Evolutionary conservation across 495 filamentous ascomycete species (phyloP).

Genomic region (Glarea lozoyensis): DNA sequence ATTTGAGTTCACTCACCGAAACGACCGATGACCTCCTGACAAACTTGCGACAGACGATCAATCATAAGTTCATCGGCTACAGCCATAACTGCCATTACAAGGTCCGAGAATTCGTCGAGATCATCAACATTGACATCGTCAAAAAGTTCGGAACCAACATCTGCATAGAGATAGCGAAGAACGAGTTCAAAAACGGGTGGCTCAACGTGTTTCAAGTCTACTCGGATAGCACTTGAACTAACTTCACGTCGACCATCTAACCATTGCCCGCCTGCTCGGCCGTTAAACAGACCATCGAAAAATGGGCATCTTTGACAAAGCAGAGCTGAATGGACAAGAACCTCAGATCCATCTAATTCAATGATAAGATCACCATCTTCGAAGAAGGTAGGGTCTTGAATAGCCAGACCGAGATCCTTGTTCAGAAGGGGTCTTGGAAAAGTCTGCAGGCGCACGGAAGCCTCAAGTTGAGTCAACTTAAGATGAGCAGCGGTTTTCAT

Average conservation of each 20-base stretch:
- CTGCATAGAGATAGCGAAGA: constrained; percentile 74
- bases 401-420: constrained; percentile 56
- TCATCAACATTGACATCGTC: constrained; percentile 61
- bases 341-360: constrained; percentile 57
- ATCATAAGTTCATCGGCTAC: constrained; percentile 93
- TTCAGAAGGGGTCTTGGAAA: constrained; percentile 53
- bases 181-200: constrained; percentile 67
- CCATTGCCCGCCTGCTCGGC: constrained; percentile 78
- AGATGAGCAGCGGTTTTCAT: constrained; percentile 69
- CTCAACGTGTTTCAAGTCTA: constrained; percentile 78
- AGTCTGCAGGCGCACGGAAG: constrained; percentile 64
- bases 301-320: constrained; percentile 84
- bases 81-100: constrained; percentile 85
- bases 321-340: constrained; percentile 65
- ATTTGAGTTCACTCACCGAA: constrained; percentile 51
- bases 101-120: constrained; percentile 75
- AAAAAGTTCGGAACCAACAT: constrained; percentile 73
- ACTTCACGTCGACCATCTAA: constrained; percentile 54
- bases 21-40: constrained; percentile 77
- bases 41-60: constrained; percentile 79
- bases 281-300: constrained; percentile 82
- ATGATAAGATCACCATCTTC: constrained; percentile 67
- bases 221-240: constrained; percentile 47
- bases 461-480: constrained; percentile 58
- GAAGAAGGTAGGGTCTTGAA: constrained; percentile 59